A percentile compares a stretch with the other conserved stretches of the same genome.
phyloP scores from a whole-genome alignment of 352 stramenopile genomes.

The Phytophthora nicotianae region DNA sequence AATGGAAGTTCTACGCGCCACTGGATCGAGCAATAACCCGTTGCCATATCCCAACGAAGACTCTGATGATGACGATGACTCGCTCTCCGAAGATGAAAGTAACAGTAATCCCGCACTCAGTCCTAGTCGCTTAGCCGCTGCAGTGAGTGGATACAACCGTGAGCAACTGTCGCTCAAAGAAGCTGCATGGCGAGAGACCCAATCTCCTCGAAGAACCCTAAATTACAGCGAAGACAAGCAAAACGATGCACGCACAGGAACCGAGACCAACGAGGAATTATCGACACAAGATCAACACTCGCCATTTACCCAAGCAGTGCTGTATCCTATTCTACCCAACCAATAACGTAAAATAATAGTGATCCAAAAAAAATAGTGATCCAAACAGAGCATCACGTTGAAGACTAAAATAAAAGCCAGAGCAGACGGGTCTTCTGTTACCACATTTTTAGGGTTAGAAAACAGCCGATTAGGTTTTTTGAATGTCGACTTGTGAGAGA shows the following conservation, averaged over 20 bases:
- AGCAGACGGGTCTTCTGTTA: background rate
- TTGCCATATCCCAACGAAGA: constrained; percentile 22
- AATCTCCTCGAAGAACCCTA: constrained; percentile 3
- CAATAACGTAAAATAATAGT: constrained; percentile 22
- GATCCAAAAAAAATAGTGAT: background rate
- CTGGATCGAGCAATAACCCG: constrained; percentile 18
- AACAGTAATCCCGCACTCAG: constrained; percentile 6
- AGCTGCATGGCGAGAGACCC: constrained; percentile 1
- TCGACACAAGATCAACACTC: constrained; percentile 34
- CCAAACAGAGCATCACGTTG: background rate
- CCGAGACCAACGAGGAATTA: constrained; percentile 22
- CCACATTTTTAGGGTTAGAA: constrained; percentile 8
- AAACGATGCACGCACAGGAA: constrained; percentile 32
- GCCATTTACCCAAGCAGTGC: constrained; percentile 54
- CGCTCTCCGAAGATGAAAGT: constrained; percentile 20
- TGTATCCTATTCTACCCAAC: constrained; percentile 65
- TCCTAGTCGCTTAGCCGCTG: constrained; percentile 23
- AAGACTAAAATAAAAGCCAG: constrained; percentile 29
- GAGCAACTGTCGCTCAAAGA: constrained; percentile 11
- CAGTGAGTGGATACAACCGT: constrained; percentile 31
- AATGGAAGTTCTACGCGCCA: constrained; percentile 60
- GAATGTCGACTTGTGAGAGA: too few relatives aligned
- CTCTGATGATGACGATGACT: constrained; percentile 6
- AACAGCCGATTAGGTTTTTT: constrained; percentile 17
- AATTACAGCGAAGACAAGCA: constrained; percentile 33